Evolutionary conservation across 2,329 filamentous ascomycete species (phyloP).

Genomic region (Beauveria bassiana): DNA sequence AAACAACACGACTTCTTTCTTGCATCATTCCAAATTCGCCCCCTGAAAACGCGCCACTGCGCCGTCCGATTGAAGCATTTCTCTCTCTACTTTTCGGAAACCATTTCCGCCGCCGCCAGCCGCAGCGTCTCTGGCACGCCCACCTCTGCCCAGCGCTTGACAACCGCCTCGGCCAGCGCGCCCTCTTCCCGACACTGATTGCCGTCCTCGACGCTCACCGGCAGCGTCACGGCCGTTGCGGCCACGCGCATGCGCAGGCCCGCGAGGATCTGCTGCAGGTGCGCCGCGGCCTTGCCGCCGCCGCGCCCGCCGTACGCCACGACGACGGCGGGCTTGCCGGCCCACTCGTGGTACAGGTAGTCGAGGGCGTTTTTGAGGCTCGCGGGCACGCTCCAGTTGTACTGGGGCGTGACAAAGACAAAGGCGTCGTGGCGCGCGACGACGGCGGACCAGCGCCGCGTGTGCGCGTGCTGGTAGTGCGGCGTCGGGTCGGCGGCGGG

Average conservation of each 20-base stretch:
- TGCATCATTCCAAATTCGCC: not conserved
- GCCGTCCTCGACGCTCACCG: not conserved
- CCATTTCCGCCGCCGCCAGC: not conserved
- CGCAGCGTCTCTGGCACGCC: not conserved
- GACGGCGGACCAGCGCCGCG: slow-evolving; percentile 35
- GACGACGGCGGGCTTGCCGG: slow-evolving; percentile 43
- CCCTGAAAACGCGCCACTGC: not conserved
- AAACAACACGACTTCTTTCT: too few relatives aligned
- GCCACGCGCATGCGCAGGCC: slow-evolving; percentile 13
- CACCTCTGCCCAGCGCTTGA: not conserved
- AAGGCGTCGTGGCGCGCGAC: slow-evolving; percentile 39
- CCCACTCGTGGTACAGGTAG: slow-evolving; percentile 52
- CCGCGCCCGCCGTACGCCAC: slow-evolving; percentile 46
- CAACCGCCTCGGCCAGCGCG: not conserved
- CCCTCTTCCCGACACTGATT: not conserved
- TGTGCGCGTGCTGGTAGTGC: slow-evolving; percentile 33
- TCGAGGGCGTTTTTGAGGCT: slow-evolving; percentile 55
- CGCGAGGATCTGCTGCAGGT: slow-evolving; percentile 15
- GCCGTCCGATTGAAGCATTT: not conserved
- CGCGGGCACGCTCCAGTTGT: slow-evolving; percentile 48
- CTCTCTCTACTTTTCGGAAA: not conserved
- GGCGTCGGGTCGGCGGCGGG: slow-evolving; percentile 21
- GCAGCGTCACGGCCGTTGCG: not conserved
- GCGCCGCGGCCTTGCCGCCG: slow-evolving; percentile 20
- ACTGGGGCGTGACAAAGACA: slow-evolving; percentile 45